phyloP scores from a whole-genome alignment of 2,329 filamentous ascomycete genomes.

The Aspergillus floridensis region DNA sequence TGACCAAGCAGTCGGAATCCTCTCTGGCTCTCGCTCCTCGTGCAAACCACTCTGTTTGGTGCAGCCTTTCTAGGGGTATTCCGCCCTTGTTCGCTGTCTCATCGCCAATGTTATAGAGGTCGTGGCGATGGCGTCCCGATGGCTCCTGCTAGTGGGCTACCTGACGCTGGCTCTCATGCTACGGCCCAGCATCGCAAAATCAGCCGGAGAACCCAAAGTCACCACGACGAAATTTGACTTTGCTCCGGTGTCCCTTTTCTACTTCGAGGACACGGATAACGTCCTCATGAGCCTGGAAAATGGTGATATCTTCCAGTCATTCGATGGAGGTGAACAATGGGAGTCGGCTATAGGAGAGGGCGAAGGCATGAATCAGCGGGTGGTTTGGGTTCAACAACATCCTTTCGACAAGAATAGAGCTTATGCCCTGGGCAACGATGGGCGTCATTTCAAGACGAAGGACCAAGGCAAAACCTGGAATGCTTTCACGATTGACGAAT shows the following conservation, averaged over 20 bases:
- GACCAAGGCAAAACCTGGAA: constrained; percentile 81
- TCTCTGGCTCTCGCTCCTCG: not conserved
- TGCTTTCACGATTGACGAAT: constrained; percentile 62
- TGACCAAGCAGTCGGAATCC: not conserved
- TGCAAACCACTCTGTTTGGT: not conserved
- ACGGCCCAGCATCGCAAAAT: constrained; percentile 49
- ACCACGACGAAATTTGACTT: constrained; percentile 64
- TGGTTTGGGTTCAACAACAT: constrained; percentile 68
- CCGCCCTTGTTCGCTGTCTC: constrained; percentile 2
- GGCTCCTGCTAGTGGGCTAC: constrained; percentile 48
- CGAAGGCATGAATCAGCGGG: constrained; percentile 48
- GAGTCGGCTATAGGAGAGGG: constrained; percentile 60
- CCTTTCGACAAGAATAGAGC: constrained; percentile 75
- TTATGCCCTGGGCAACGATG: constrained; percentile 69
- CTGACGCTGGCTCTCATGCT: constrained; percentile 53
- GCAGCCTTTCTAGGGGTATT: not conserved
- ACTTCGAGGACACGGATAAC: constrained; percentile 86
- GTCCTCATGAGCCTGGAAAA: constrained; percentile 68
- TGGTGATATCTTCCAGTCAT: constrained; percentile 70
- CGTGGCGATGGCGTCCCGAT: constrained; percentile 40
- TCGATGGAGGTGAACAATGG: constrained; percentile 79
- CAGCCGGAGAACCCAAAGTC: constrained; percentile 63
- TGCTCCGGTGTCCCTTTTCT: constrained; percentile 69
- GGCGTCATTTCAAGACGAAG: constrained; percentile 76
- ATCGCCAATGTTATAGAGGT: constrained; percentile 31